These are phyloP conservation scores for Penicillium turbatum DNA, from an alignment of 495 filamentous ascomycete species.

Conservation along the genomic window DNA sequence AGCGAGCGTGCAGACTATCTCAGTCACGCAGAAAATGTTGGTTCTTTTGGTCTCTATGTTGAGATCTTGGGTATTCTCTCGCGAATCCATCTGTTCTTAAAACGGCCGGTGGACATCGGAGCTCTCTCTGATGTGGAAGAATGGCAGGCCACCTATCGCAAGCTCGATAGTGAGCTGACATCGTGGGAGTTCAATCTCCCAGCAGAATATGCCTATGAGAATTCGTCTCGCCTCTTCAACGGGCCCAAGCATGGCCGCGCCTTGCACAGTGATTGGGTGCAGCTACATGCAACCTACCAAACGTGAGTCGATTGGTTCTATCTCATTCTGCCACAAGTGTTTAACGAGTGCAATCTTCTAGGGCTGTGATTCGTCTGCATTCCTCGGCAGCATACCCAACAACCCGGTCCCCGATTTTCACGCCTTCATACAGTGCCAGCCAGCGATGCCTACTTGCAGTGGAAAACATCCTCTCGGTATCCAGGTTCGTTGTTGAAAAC, in stretches of 20 bases:
- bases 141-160: conserved; percentile 83
- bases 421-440: conserved; percentile 74
- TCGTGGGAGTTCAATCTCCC: conserved; percentile 82
- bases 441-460: conserved; percentile 78
- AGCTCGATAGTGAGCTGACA: conserved; percentile 70
- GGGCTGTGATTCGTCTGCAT: conserved; percentile 80
- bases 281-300: conserved; percentile 79
- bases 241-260: conserved; percentile 56
- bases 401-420: conserved; percentile 78
- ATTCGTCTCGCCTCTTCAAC: conserved; percentile 68
- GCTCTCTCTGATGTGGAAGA: conserved; percentile 77
- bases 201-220: conserved; percentile 64
- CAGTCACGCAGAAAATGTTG: conserved; percentile 74
- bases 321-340: conserved; percentile 3
- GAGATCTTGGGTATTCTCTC: conserved; percentile 83
- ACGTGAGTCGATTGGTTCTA: conserved; percentile 44
- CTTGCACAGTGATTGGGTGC: conserved; percentile 78
- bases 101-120: conserved; percentile 82
- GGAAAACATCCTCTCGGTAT: conserved; percentile 74
- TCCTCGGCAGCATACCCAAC: conserved; percentile 92
- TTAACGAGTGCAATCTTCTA: conserved; percentile 33
- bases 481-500: conserved; percentile 67
- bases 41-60: conserved; percentile 79
- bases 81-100: conserved; percentile 78
- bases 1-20: conserved; percentile 54